Base-by-base conservation (phyloP, 345 rosid species). In the Rhizophora apiculata region DNA sequence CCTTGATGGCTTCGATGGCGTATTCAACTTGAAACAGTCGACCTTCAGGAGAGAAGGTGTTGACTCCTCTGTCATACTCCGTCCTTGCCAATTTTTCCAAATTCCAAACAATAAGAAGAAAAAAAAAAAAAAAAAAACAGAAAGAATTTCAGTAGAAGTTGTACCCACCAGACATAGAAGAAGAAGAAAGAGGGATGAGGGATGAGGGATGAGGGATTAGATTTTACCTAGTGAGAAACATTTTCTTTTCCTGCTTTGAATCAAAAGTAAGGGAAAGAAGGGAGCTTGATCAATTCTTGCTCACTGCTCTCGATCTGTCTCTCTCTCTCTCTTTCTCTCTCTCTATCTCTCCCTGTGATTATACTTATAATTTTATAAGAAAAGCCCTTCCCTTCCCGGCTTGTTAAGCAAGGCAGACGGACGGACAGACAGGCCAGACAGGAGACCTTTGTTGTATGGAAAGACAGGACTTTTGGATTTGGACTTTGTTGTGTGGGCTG, bases 1-100 rank as follows among this genome's bases (percentile, higher is more conserved):
- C 99, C 96, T 92, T 95, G 82, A 95, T 92, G 69, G 99, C 97
- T 83, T 95, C 97, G 74, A 95, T 92, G 32, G 99, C 99, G 79
- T 95, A 95, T 71, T 95, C 99, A 10, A 95, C 99, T 75, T 95
- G 99, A 79, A 95, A 92, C 59, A 95, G 77, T 73, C 99, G 76
- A 18, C 99, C 99, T 80, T 95, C 97, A 0, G 99, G 97, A 70
- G 99, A 95, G 76, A 95, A 95, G 60, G 99, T 95, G 87, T 95
- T 95, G 46, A 95, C 99, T 72, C 99, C 97, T 82, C 99, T 85
- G 70, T 95, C 99, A 77, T 95, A 95, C 93, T 95, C 99, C 18
- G 96, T 95, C 89, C 99, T 95, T 72, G 9, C 27, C 37, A 34
- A 34, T 34, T 34, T 34, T 34, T 34, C 10, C 37, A 34, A 7